phyloP scores from a whole-genome alignment of 1,284 basidiomycete genomes.

The Pterulicium gracile region DNA sequence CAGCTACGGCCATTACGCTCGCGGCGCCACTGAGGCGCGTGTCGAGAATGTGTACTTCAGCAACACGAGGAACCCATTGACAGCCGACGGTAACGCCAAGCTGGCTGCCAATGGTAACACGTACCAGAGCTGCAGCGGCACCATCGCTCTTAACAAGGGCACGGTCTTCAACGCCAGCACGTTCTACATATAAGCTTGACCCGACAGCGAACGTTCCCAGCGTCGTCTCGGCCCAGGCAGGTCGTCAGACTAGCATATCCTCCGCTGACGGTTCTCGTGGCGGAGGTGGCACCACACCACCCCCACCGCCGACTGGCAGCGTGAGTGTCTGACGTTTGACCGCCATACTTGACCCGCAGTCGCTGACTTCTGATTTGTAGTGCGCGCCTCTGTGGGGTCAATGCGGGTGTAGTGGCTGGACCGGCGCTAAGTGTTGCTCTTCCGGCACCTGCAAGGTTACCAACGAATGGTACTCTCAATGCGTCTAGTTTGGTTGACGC shows the following conservation, averaged over 20 bases:
- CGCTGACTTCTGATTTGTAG: too few species aligned
- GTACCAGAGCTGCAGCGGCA: neutral
- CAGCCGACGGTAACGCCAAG: neutral
- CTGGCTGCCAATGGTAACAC: neutral
- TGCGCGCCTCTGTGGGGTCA: too few species aligned
- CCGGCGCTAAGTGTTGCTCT: too few species aligned
- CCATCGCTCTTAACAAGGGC: neutral
- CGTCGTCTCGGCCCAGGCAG: neutral
- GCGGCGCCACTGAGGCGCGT: neutral
- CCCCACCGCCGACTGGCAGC: too few species aligned
- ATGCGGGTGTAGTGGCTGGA: too few species aligned
- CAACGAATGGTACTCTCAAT: too few species aligned
- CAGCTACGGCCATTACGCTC: neutral
- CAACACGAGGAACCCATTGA: neutral
- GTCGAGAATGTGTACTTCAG: neutral
- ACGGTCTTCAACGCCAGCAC: neutral
- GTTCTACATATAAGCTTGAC: neutral
- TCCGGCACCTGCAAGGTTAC: too few species aligned
- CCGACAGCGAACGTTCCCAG: neutral
- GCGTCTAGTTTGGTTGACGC: too few species aligned
- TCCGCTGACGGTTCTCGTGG: too few species aligned
- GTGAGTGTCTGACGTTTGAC: too few species aligned
- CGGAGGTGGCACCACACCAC: too few species aligned
- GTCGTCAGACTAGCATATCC: neutral
- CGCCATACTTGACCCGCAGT: too few species aligned